phyloP scores from a whole-genome alignment of 192 early-diverging fungal species.

The Dispira parvispora region DNA sequence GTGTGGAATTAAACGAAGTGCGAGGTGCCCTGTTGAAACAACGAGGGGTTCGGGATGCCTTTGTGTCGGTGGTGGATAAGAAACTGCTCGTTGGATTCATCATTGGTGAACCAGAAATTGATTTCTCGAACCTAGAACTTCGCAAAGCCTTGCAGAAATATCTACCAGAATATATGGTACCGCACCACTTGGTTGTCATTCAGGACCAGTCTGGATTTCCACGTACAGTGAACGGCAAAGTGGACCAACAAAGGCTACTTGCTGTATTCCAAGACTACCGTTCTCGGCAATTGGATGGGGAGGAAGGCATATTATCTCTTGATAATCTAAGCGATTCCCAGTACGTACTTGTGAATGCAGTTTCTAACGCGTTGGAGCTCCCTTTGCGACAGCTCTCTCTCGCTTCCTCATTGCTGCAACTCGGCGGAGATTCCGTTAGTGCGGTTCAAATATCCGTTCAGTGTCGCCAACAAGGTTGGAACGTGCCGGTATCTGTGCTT shows the following conservation, averaged over 20 bases:
- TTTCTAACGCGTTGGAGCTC: not conserved
- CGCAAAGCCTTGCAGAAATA: not conserved
- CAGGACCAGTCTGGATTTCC: not conserved
- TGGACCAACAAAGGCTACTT: not conserved
- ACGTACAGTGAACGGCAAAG: not conserved
- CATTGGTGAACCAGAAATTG: not conserved
- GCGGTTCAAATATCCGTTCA: not conserved
- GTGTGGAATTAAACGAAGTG: constrained; percentile 28
- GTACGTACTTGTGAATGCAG: not conserved
- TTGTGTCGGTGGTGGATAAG: not conserved
- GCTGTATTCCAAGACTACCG: too few relatives aligned
- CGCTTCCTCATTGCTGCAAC: too few relatives aligned
- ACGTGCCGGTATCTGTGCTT: not conserved
- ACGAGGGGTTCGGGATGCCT: not conserved
- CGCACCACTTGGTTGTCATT: not conserved
- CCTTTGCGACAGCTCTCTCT: not conserved
- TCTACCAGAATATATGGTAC: constrained; percentile 3
- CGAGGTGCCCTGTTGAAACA: constrained; percentile 11
- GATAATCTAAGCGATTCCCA: not conserved
- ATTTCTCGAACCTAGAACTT: not conserved
- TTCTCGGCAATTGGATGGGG: too few relatives aligned
- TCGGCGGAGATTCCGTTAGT: not conserved
- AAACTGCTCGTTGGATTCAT: not conserved
- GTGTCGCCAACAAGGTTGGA: not conserved
- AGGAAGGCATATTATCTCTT: not conserved